A percentile compares a stretch with the other conserved stretches of the same genome.
phyloP scores from a whole-genome alignment of 2,329 filamentous ascomycete genomes.

The Tolypocladium cylindrosporum region DNA sequence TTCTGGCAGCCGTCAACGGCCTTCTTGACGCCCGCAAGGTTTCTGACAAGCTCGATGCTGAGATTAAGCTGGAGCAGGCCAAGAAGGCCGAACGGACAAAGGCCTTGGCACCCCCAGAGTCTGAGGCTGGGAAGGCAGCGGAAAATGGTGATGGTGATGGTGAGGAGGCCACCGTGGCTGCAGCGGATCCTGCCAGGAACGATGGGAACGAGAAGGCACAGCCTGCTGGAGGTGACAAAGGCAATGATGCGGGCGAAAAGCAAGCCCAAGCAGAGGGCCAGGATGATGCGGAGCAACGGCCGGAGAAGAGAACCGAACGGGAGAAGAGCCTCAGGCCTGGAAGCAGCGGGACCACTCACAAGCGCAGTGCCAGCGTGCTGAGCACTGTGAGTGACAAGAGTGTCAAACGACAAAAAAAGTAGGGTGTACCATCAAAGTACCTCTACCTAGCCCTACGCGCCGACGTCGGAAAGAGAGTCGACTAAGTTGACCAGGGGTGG shows the following conservation, averaged over 20 bases:
- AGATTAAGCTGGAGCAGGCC: slow-evolving; percentile 51
- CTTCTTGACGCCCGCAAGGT: slow-evolving; percentile 67
- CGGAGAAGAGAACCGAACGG: slow-evolving; percentile 13
- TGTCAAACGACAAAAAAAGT: slow-evolving; percentile 46
- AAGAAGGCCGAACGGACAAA: slow-evolving; percentile 45
- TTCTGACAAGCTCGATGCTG: slow-evolving; percentile 64
- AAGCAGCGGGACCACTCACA: slow-evolving; percentile 42
- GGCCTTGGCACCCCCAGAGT: slow-evolving; percentile 11
- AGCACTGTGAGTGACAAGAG: slow-evolving; percentile 59
- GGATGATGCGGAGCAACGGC: slow-evolving; percentile 17
- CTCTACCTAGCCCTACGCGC: slow-evolving; percentile 10
- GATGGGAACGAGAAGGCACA: slow-evolving; percentile 5
- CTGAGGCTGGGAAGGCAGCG: slow-evolving; percentile 6
- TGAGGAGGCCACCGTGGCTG: slow-evolving; percentile 2
- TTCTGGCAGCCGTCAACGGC: slow-evolving; percentile 57
- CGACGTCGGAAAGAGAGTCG: slow-evolving; percentile 1
- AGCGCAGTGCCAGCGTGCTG: slow-evolving; percentile 75
- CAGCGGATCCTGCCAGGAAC: slow-evolving; percentile 11
- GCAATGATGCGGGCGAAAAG: slow-evolving; percentile 5
- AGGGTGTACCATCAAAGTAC: slow-evolving; percentile 12
- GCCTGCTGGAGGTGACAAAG: slow-evolving; percentile 8
- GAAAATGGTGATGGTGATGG: slow-evolving; percentile 8
- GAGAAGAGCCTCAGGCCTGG: slow-evolving; percentile 22
- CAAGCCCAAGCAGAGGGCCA: slow-evolving; percentile 1
- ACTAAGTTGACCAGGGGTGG: not conserved